Evolutionary conservation across 2,329 filamentous ascomycete species (phyloP), one percentile per base, ranked within the genome.

Genomic region (Colletotrichum tamarilloi): DNA sequence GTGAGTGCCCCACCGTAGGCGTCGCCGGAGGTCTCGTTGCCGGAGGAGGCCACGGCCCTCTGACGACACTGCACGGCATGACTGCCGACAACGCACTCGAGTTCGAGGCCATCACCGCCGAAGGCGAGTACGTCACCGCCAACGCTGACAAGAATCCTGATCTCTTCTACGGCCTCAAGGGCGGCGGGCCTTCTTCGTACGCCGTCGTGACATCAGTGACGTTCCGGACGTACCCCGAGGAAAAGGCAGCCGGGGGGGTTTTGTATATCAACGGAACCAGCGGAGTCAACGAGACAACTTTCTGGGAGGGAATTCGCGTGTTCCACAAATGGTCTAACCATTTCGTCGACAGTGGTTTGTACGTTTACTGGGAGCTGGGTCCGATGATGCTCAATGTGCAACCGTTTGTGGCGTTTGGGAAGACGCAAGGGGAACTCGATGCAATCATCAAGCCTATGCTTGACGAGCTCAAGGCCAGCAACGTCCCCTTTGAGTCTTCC

Each of bases 21-120:
- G 77, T 90, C 12, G 86, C 88, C 1, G 90, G 90, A n/a, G 90
- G 90, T 1, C 90, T 90, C 73, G 85, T 85, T 1, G 88, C 90
- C 78, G 90, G 89, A 6, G 90, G 89, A 16, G 90, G 90, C 0
- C 89, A 91, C 76, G 84, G 84, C 0, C 81, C 85, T 0, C 79
- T 88, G n/a, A 81, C 82, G 5, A 85, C 85, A 1, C 79, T 81
- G 11, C 83, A 86, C 65, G 88, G 88, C 3, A 67, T 76, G 62
- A 67, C 78, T 8, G 87, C 87, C 5, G 88, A 90, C 75, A 86
- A 87, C 64, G 84, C 84, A 0, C 78, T 90, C 6, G 81, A 85
- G 55, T 85, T 82, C 76, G 81, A 87, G 26, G 83, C 85, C 7
- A 79, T 90, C 14, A 86, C 85, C 11, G 85, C 83, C 0, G 76